Evolutionary conservation across 1,284 basidiomycete species (phyloP).

Genomic region (Ustilago hordei): DNA sequence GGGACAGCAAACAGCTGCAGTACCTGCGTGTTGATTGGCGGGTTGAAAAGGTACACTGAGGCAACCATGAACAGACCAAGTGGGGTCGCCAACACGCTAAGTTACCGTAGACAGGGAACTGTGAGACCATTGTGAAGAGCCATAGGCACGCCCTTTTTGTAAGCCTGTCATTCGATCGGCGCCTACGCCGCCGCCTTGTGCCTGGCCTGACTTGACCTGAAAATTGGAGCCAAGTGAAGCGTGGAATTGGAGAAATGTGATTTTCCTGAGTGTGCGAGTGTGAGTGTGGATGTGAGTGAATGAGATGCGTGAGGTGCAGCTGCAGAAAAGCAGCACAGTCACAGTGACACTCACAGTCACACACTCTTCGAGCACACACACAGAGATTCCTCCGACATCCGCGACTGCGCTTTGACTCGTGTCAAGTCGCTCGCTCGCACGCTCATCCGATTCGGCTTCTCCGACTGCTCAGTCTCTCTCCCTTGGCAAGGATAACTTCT

Average conservation of each 20-base stretch:
- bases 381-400: conserved; percentile 1
- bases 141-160: neutral
- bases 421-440: neutral
- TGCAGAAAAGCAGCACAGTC: neutral
- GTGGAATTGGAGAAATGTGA: neutral
- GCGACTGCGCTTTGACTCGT: conserved; percentile 1
- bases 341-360: neutral
- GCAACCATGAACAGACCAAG: neutral
- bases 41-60: neutral
- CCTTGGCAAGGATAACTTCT: neutral
- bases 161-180: neutral
- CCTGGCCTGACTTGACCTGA: neutral
- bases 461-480: neutral
- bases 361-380: neutral
- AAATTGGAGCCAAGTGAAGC: neutral
- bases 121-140: too few relatives aligned
- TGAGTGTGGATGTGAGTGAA: neutral
- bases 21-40: neutral
- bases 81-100: neutral
- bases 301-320: neutral
- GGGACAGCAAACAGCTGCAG: conserved; percentile 1
- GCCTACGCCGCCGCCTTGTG: neutral
- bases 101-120: too few relatives aligned
- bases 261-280: neutral
- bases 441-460: neutral